Evolutionary conservation across 2,329 filamentous ascomycete genomes (phyloP).

Genomic region (Stachybotrys chlorohalonatus): DNA sequence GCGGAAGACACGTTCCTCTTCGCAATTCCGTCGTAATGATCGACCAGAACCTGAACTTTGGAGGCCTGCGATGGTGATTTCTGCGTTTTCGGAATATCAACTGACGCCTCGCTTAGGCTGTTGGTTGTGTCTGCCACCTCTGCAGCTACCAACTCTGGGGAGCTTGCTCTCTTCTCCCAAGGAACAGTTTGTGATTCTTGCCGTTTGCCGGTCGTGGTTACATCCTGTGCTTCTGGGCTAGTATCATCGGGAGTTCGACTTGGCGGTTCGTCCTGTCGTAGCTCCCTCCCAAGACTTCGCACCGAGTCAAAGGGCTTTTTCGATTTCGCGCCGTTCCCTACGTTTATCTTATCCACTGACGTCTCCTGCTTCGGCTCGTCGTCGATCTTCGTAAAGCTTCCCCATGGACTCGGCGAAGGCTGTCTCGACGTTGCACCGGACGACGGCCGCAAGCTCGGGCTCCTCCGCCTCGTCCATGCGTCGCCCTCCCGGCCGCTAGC

Average conservation of each 20-base stretch:
- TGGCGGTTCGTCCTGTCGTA: conserved; percentile 4
- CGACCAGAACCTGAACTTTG: conserved; percentile 42
- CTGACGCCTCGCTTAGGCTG: not conserved
- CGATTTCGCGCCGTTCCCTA: conserved; percentile 7
- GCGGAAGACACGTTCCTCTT: conserved; percentile 9
- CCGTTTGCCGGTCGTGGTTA: not conserved
- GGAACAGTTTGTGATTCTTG: not conserved
- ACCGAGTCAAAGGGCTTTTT: conserved; percentile 19
- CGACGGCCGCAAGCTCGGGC: conserved; percentile 20
- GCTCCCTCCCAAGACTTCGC: conserved; percentile 13
- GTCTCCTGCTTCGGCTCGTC: conserved; percentile 2
- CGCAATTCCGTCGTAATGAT: conserved; percentile 38
- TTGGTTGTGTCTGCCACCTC: not conserved
- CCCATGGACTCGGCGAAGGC: conserved; percentile 19
- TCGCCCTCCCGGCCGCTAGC: conserved; percentile 12
- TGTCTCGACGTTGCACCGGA: conserved; percentile 12
- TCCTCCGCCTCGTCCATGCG: conserved; percentile 23
- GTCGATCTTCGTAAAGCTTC: not conserved
- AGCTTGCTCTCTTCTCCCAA: not conserved
- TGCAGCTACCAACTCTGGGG: not conserved
- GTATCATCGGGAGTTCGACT: conserved; percentile 1
- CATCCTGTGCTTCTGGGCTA: not conserved
- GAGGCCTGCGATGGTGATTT: conserved; percentile 20
- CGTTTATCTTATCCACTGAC: conserved; percentile 14
- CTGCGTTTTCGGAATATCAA: not conserved